Conservation (phyloP, 495 filamentous ascomycete genomes). For the Talaromyces adpressus region DNA sequence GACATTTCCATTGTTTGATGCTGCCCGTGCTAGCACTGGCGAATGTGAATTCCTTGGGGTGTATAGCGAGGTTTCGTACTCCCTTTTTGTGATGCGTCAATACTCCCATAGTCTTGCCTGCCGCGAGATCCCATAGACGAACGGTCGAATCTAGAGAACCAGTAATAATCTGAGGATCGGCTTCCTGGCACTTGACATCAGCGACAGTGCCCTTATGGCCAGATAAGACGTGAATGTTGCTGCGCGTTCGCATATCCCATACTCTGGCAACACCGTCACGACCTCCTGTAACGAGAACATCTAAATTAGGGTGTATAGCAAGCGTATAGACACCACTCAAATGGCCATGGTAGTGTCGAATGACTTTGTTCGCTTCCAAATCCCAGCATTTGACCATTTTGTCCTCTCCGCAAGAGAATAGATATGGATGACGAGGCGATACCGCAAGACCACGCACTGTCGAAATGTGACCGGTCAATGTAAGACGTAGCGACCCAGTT, state of each 20-base stretch:
- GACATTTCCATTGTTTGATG: constrained; percentile 99
- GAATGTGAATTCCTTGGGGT: constrained; percentile 95
- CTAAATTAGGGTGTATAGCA: constrained; percentile 83
- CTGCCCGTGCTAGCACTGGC: constrained; percentile 82
- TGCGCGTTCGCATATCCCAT: constrained; percentile 97
- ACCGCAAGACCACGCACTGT: constrained; percentile 91
- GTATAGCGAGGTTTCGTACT: constrained; percentile 75
- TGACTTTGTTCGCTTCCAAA: constrained; percentile 96
- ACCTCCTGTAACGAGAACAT: constrained; percentile 90
- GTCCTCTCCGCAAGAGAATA: constrained; percentile 97
- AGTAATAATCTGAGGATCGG: constrained; percentile 91
- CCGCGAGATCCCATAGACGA: constrained; percentile 92
- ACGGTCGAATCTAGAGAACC: constrained; percentile 88
- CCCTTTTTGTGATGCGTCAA: constrained; percentile 99
- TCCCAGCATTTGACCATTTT: constrained; percentile 99
- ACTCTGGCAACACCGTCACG: constrained; percentile 90
- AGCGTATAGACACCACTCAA: constrained; percentile 93
- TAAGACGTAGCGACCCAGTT: constrained; percentile 71
- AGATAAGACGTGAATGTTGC: constrained; percentile 87
- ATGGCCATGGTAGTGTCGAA: constrained; percentile 97
- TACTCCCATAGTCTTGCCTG: constrained; percentile 91
- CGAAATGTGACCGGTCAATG: constrained; percentile 94
- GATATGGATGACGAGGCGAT: constrained; percentile 88
- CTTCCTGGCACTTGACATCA: constrained; percentile 87
- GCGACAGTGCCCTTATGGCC: constrained; percentile 89